Evolutionary conservation across 352 stramenopile genomes (phyloP).

Genomic region (Phytophthora citricola): DNA sequence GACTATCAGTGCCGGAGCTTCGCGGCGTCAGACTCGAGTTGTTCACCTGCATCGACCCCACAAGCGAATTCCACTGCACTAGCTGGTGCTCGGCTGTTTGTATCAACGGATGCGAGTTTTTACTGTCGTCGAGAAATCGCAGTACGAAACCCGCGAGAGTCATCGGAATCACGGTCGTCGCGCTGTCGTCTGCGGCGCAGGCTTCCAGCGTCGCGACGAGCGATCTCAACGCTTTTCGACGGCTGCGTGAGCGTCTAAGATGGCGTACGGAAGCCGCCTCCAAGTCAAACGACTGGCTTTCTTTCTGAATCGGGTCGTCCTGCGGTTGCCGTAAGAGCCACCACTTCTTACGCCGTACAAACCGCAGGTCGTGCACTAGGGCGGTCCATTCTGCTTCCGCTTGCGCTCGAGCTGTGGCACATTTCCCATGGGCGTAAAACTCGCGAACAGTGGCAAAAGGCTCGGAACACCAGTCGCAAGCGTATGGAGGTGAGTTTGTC

Average conservation of each 20-base stretch:
- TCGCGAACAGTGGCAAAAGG: slow-evolving; percentile 24
- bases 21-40: slow-evolving; percentile 1
- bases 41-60: slow-evolving; percentile 17
- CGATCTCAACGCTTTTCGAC: slow-evolving; percentile 18
- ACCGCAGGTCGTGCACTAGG: slow-evolving; percentile 24
- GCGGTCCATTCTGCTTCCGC: slow-evolving; percentile 27
- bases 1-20: slow-evolving; percentile 3
- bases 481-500: slow-evolving; percentile 30
- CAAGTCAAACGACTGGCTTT: slow-evolving; percentile 18
- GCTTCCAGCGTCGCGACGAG: slow-evolving; percentile 28
- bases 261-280: slow-evolving; percentile 23
- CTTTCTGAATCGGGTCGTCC: background rate
- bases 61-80: slow-evolving; percentile 14
- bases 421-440: slow-evolving; percentile 39
- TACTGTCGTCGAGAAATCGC: slow-evolving; percentile 19
- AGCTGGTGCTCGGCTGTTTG: slow-evolving; percentile 25
- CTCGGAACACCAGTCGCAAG: slow-evolving; percentile 40
- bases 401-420: slow-evolving; percentile 10
- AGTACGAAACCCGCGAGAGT: slow-evolving; percentile 26
- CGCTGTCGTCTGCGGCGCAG: slow-evolving; percentile 11
- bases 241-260: slow-evolving; percentile 18
- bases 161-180: slow-evolving; percentile 18
- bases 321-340: slow-evolving; percentile 1
- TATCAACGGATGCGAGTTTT: slow-evolving; percentile 18
- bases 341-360: slow-evolving; percentile 14